Percentiles rank a stretch among this genome's conserved stretches.
These are phyloP conservation scores for Termitomyces eurrhizus DNA, from an alignment of 768 basidiomycete species.

Conservation along the genomic window DNA sequence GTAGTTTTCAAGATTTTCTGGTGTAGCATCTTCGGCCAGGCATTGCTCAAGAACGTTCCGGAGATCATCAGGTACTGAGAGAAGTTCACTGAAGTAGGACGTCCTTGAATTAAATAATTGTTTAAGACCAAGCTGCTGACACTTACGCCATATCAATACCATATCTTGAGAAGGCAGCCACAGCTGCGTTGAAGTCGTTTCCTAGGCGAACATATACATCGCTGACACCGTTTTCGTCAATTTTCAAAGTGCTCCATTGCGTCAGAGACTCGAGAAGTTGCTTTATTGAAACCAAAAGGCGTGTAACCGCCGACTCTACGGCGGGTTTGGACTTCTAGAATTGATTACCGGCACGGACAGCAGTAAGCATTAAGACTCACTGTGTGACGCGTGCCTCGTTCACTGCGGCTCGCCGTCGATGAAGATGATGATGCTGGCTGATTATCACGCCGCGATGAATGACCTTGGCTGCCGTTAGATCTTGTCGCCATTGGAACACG, in stretches of 20 bases:
- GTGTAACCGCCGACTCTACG: slow-evolving; percentile 89
- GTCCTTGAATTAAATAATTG: slow-evolving; percentile 1
- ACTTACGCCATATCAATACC: slow-evolving; percentile 91
- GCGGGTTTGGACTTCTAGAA: slow-evolving; percentile 46
- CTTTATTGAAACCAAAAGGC: slow-evolving; percentile 92
- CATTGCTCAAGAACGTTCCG: slow-evolving; percentile 87
- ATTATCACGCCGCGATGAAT: slow-evolving; percentile 50
- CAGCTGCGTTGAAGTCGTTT: slow-evolving; percentile 95
- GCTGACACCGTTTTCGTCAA: slow-evolving; percentile 81
- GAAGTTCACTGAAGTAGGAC: slow-evolving; percentile 62
- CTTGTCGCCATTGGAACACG: slow-evolving; percentile 24
- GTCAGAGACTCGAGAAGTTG: slow-evolving; percentile 89
- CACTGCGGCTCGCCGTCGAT: slow-evolving; percentile 34
- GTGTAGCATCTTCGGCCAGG: slow-evolving; percentile 84
- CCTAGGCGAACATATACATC: slow-evolving; percentile 96
- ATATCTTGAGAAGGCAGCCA: slow-evolving; percentile 80
- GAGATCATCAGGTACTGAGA: slow-evolving; percentile 84
- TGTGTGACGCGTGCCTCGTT: slow-evolving; percentile 37
- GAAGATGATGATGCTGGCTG: slow-evolving; percentile 46
- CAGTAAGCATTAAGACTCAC: slow-evolving; percentile 21
- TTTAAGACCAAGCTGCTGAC: slow-evolving; percentile 5
- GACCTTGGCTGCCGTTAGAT: slow-evolving; percentile 26
- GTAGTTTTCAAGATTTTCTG: slow-evolving; percentile 82
- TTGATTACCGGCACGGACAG: slow-evolving; percentile 10
- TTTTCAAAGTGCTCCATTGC: slow-evolving; percentile 71